Evolutionary conservation across 306 rosid genomes (phyloP), one percentile per base, ranked within the genome.

Genomic region (Cyclanthera cordifolia): DNA sequence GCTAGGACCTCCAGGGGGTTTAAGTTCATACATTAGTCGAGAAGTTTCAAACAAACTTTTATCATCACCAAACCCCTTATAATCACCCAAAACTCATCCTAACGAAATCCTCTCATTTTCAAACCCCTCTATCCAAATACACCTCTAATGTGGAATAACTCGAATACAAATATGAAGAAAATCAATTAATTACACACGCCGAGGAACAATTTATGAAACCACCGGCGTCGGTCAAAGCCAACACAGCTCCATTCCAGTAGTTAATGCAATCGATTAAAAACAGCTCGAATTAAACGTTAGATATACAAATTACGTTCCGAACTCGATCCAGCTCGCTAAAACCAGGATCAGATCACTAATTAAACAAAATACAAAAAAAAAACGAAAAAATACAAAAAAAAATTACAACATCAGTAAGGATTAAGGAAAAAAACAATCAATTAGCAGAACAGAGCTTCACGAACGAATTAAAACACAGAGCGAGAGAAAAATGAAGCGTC

Each of bases 151-250:
- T 10, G 20, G 48, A 59, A 8, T 8, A 30, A 59, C 19, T 25
- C 14, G 6, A 20, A 21, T 11, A 20, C 12, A 30, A 12, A 17
- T 15, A 61, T 20, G 46, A 39, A 61, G 51, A 61, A 61, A 61
- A 37, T 61, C 17, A 20, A 61, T 19, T 12, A 39, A 19, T 20
- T 61, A 61, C 28, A 19, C 30, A 19, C 69, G 30, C 30, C 37
- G 50, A 37, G 32, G 69, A 61, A 59, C 14, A 37, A 37, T 17
- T 20, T 16, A 17, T 61, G 51, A 61, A 61, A 19, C 50, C 48
- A 61, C n/a, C 27, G 45, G 50, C 27, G 39, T 4, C 2, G 68
- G 68, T 39, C 68, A 39, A 37, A 61, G 48, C 68, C 68, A 61
- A 2, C 4, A 15, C 25, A 28, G 15, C n/a, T n/a, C n/a, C n/a